Evolutionary conservation across 2,329 filamentous ascomycete genomes (phyloP).

Genomic region (Colletotrichum musae): DNA sequence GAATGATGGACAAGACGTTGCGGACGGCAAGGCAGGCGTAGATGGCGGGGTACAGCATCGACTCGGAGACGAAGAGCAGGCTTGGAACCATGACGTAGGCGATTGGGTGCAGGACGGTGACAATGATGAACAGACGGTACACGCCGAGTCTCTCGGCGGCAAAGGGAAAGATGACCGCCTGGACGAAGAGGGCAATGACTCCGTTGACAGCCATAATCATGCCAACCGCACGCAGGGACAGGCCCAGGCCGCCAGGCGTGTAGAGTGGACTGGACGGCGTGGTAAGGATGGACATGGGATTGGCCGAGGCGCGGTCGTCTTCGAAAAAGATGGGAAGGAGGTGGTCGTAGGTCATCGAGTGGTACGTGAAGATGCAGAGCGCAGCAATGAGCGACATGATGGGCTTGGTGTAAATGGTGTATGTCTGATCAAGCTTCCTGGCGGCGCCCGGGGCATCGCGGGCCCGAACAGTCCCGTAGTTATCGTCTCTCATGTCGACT

Average conservation of each 20-base stretch:
- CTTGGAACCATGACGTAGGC: constrained; percentile 73
- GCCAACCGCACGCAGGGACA: constrained; percentile 74
- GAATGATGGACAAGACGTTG: constrained; percentile 73
- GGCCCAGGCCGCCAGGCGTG: constrained; percentile 73
- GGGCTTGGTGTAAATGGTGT: constrained; percentile 68
- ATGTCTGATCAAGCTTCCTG: constrained; percentile 52
- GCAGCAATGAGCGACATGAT: constrained; percentile 85
- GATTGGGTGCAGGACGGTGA: constrained; percentile 73
- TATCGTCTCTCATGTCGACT: constrained; percentile 82
- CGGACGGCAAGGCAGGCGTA: constrained; percentile 71
- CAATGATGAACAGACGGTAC: constrained; percentile 70
- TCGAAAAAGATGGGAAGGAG: constrained; percentile 94
- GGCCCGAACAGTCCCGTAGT: constrained; percentile 79
- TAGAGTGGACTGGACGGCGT: constrained; percentile 63
- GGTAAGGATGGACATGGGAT: constrained; percentile 52
- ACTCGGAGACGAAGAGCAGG: constrained; percentile 68
- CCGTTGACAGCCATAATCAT: constrained; percentile 73
- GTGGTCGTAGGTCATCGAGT: constrained; percentile 96
- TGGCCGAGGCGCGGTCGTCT: constrained; percentile 70
- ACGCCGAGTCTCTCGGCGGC: constrained; percentile 72
- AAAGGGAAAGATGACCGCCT: constrained; percentile 73
- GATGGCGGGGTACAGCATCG: constrained; percentile 68
- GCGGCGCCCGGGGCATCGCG: constrained; percentile 51
- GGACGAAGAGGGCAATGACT: constrained; percentile 71
- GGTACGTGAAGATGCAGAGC: constrained; percentile 91